Evolutionary conservation across 2,329 filamentous ascomycete species (phyloP), one percentile per base, ranked within the genome.

Genomic region (Ophiostoma sp.): DNA sequence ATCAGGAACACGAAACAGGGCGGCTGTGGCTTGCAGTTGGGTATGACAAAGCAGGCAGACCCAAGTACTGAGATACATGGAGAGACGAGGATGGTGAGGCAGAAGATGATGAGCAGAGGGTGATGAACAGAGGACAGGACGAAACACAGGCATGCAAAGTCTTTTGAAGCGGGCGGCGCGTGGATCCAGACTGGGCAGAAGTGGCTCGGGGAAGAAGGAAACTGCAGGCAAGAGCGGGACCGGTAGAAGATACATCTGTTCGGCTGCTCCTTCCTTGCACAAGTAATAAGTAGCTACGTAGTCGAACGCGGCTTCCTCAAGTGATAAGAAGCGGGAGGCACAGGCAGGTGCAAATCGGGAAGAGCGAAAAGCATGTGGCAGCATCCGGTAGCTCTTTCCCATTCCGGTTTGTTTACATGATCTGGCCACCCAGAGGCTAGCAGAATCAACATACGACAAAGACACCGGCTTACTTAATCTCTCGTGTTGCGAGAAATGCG

Each of bases 331-430:
- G 55, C 55, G 55, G 14, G 8, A 11, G 11, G 12, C 14, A 47
- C 11, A 47, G 45, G 49, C 49, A 27, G 27, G 27, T 2, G 27
- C 27, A 27, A 27, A 27, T 47, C 4, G 2, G 16, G 12, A 60
- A n/a, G n/a, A 55, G n/a, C 16, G 27, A 42, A 60, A 41, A 41
- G 58, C 58, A 63, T 63, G 58, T 42, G 58, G 55, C 27, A 60
- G 55, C 49, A 52, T 2, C 14, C 7, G 47, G 47, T 58, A 8
- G 49, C 49, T 55, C 49, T 55, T 6, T 58, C 58, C 58, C 58
- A 27, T 62, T 40, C 58, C 36, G 58, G 58, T 62, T 62, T 64
- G 62, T 64, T 64, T 64, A 45, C 62, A 41, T 41, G 16, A 14
- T 41, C 38, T 63, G 58, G 38, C 58, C 58, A 63, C 16, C 55